Evolutionary conservation across 768 basidiomycete genomes (phyloP).

Genomic region (Auriscalpium vulgare): DNA sequence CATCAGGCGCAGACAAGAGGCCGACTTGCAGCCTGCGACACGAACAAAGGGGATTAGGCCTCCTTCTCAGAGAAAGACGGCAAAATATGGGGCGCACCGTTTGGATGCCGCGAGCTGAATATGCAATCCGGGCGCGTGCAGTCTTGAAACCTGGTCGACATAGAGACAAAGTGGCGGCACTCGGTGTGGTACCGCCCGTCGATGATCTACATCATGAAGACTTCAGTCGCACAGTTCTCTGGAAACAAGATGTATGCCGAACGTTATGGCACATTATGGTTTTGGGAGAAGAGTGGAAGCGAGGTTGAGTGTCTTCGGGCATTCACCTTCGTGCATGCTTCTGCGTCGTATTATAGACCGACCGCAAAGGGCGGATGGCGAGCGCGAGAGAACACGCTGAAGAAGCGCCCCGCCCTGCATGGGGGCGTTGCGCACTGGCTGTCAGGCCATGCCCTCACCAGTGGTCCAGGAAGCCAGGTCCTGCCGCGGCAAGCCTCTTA

Average conservation of each 20-base stretch:
- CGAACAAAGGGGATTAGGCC: neutral
- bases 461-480: neutral
- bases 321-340: neutral
- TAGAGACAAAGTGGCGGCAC: slow-evolving; percentile 19
- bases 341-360: neutral
- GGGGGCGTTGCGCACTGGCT: neutral
- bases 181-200: slow-evolving; percentile 18
- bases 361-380: neutral
- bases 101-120: slow-evolving; percentile 18
- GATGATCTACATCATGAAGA: slow-evolving; percentile 13
- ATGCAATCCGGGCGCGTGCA: slow-evolving; percentile 16
- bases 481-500: neutral
- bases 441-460: neutral
- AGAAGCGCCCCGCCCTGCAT: neutral
- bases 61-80: neutral
- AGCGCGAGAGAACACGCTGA: neutral
- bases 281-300: neutral
- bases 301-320: neutral
- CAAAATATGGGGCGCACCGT: slow-evolving; percentile 5
- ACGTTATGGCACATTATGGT: slow-evolving; percentile 17
- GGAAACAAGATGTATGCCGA: neutral
- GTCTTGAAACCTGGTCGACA: slow-evolving; percentile 21
- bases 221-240: neutral
- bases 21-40: slow-evolving; percentile 4
- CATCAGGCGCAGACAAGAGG: slow-evolving; percentile 17